Evolutionary conservation across 2,329 filamentous ascomycete species (phyloP).

Genomic region (Ophiostoma triangulosporum): DNA sequence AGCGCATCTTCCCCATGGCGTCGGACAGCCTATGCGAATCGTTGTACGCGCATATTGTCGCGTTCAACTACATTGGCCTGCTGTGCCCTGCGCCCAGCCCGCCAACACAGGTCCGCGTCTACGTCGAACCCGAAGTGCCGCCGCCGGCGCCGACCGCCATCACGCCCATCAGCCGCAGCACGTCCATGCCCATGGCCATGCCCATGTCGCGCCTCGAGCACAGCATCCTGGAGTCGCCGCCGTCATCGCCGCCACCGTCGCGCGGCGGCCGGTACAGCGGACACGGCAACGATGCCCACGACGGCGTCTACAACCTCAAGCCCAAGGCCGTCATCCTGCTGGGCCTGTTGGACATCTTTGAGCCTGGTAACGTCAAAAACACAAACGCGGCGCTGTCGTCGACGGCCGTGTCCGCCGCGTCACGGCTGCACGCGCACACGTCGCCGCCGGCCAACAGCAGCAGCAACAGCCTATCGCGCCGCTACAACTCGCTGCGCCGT

Average conservation of each 20-base stretch:
- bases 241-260: conserved; percentile 6
- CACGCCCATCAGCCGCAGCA: not conserved
- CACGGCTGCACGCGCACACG: not conserved
- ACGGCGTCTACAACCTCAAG: conserved; percentile 1
- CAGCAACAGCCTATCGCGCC: conserved; percentile 1
- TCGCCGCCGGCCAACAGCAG: not conserved
- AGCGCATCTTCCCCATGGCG: conserved; percentile 37
- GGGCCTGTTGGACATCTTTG: conserved; percentile 10
- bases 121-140: conserved; percentile 7
- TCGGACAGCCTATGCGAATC: conserved; percentile 44
- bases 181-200: not conserved
- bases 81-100: conserved; percentile 18
- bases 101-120: conserved; percentile 7
- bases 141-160: not conserved
- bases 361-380: conserved; percentile 1
- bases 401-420: not conserved
- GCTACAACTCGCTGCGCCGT: conserved; percentile 10
- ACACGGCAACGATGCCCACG: conserved; percentile 9
- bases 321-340: conserved; percentile 14
- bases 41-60: conserved; percentile 44
- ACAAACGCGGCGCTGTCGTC: not conserved
- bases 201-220: not conserved
- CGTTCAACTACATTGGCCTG: conserved; percentile 41
- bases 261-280: not conserved
- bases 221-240: not conserved